Conservation (phyloP, 2,329 filamentous ascomycete genomes). For the Verticillium zaregamsianum region DNA sequence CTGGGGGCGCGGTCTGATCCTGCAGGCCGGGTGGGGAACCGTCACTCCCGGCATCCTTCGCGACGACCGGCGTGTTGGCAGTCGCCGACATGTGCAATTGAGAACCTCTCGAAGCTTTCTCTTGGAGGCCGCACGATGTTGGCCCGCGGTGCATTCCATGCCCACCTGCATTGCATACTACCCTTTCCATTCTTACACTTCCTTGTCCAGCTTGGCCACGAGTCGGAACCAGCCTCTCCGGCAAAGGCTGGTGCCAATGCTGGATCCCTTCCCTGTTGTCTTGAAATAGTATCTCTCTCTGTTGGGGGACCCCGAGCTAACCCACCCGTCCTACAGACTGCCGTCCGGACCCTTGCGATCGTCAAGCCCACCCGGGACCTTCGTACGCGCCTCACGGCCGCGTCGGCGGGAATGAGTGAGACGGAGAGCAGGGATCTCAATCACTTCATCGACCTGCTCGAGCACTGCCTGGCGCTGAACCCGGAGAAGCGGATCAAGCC, state of each 20-base stretch:
- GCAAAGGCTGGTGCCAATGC: not conserved
- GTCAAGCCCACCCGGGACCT: conserved; percentile 78
- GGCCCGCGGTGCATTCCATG: not conserved
- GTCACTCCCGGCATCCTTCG: not conserved
- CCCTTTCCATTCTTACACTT: not conserved
- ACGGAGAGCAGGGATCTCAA: conserved; percentile 73
- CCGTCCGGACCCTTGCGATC: conserved; percentile 62
- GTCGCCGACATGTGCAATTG: not conserved
- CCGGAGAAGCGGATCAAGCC: conserved; percentile 90
- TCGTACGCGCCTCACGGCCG: conserved; percentile 72
- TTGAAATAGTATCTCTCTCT: not conserved
- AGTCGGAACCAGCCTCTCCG: not conserved
- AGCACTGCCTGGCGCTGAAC: conserved; percentile 83
- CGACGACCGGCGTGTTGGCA: not conserved
- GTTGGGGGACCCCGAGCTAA: conserved; percentile 7
- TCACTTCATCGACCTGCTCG: conserved; percentile 81
- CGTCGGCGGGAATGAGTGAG: conserved; percentile 69
- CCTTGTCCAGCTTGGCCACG: not conserved
- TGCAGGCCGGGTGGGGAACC: not conserved
- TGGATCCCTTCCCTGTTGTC: not conserved
- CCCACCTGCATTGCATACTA: not conserved
- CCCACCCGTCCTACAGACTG: conserved; percentile 44
- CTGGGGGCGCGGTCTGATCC: not conserved
- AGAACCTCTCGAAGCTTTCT: not conserved
- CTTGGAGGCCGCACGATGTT: not conserved